Evolutionary conservation across 2,329 filamentous ascomycete genomes (phyloP), one percentile per base, ranked within the genome.

Genomic region (Zymoseptoria ardabiliae): DNA sequence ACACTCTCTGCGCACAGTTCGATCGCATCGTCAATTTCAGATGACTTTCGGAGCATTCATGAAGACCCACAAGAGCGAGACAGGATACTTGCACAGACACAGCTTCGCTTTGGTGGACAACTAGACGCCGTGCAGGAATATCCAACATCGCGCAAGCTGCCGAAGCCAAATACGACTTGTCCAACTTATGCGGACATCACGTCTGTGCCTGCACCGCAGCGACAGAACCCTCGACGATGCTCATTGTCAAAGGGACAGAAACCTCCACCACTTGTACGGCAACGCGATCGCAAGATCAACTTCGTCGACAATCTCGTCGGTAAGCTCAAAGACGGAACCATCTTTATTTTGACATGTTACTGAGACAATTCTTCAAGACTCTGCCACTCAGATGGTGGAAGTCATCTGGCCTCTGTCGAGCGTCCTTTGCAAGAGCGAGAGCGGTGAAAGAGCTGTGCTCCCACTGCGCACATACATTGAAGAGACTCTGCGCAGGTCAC

Each of bases 261-360:
- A 68, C 88, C 89, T 68, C 90, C 93, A 54, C 78, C 87, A 60
- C 83, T 97, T 65, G 82, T 92, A 64, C 88, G 92, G 70, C 92
- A 97, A 79, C 85, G 86, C 71, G 91, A 97, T 77, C 89, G 92
- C 73, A 96, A 96, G 81, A 84, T 90, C 73, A 92, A 89, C 76
- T 97, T 97, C 73, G 93, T 97, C 77, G 92, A 97, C 76, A 94
- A 87, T 76, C 90, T 97, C 75, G 92, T 97, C 80, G 93, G 93
- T 97, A 91, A 90, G 93, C 75, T 71, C 57, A 67, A 45, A 45
- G 35, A 58, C n/a, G 50, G 21, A 56, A 25, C 19, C 41, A 57
- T 35, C 63, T 58, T 50, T 57, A 57, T 60, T 60, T 60, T 63
- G 65, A 76, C 75, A 73, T 63, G 66, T 62, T 66, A 63, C 69